Evolutionary conservation across 805 yeast species (phyloP).

Genomic region (Nakazawaea wyomingensis): DNA sequence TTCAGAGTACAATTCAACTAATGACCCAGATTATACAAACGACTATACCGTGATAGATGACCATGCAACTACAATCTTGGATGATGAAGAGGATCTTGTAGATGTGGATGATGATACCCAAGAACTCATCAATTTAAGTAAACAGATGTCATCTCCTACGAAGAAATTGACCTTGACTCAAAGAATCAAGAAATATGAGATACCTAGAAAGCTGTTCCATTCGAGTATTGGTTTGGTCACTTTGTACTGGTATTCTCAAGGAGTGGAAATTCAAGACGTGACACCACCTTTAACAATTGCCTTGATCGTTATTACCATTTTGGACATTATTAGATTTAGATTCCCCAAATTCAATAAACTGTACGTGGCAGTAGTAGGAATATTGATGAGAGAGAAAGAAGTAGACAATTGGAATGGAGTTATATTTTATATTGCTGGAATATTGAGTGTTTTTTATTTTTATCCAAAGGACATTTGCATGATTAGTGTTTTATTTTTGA

Average conservation of each 20-base stretch:
- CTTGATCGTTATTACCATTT: conserved; percentile 48
- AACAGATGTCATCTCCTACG: neutral
- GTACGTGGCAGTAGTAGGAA: conserved; percentile 68
- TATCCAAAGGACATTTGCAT: conserved; percentile 79
- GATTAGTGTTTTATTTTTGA: conserved; percentile 69
- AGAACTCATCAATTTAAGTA: conserved; percentile 9
- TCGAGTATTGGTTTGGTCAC: conserved; percentile 85
- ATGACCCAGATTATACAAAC: conserved; percentile 10
- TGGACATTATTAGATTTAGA: conserved; percentile 67
- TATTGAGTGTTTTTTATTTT: conserved; percentile 60
- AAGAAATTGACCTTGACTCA: conserved; percentile 9
- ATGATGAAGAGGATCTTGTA: conserved; percentile 10
- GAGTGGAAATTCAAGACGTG: conserved; percentile 51
- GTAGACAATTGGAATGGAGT: conserved; percentile 70
- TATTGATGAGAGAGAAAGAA: conserved; percentile 82
- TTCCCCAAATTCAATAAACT: conserved; percentile 56
- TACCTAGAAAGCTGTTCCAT: conserved; percentile 85
- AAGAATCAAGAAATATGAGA: conserved; percentile 61
- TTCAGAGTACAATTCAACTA: conserved; percentile 9
- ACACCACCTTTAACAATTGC: conserved; percentile 52
- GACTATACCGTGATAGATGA: conserved; percentile 7
- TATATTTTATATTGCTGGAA: conserved; percentile 80
- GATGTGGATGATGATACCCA: conserved; percentile 13
- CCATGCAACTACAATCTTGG: conserved; percentile 9
- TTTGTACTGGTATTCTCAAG: conserved; percentile 61